Evolutionary conservation across 805 yeast genomes (phyloP), one percentile per base, ranked within the genome.

Genomic region (Candida tammaniensis): DNA sequence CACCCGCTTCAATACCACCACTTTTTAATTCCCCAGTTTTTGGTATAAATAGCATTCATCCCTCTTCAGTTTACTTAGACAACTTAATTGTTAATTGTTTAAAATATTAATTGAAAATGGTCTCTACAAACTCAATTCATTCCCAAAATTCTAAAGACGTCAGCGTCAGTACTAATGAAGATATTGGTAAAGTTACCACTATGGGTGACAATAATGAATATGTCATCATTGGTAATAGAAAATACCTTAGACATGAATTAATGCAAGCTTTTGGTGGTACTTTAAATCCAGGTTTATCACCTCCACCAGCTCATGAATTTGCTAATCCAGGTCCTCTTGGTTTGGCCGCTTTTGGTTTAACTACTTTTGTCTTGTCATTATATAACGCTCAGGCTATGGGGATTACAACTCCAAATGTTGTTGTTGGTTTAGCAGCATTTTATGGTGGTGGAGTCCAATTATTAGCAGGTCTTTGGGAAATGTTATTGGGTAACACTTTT

Each of bases 261-360:
- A 60, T 64, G 68, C 38, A 41, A 22, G 69, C 68, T 7, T 61
- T 63, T 30, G 68, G 65, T 30, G 66, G 67, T 52, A 43, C 64
- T 9, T 57, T 62, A 44, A 61, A 59, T 39, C 63, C 64, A 6
- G 65, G 65, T 31, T 47, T 51, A 25, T 35, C 59, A 1, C 63
- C 66, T 3, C 52, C 46, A 30, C 75, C 93, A 12, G 52, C 57
- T 7, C 79, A 80, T 47, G 69, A 74, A 43, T 69, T 81, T 49
- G 88, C 78, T 33, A 80, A 80, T 50, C 84, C 86, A 10, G 77
- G 80, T 22, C 84, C 86, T 7, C 57, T 80, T 27, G 87, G 86
- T n/a, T 54, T 80, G 32, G 57, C 70, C 19, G 83, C 76, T 1
- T 80, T 80, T 48, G 82, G 83, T 4, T 49, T 79, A 40, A 77